Evolutionary conservation across 2,329 filamentous ascomycete genomes (phyloP).

Genomic region (Fusarium transvaalense): DNA sequence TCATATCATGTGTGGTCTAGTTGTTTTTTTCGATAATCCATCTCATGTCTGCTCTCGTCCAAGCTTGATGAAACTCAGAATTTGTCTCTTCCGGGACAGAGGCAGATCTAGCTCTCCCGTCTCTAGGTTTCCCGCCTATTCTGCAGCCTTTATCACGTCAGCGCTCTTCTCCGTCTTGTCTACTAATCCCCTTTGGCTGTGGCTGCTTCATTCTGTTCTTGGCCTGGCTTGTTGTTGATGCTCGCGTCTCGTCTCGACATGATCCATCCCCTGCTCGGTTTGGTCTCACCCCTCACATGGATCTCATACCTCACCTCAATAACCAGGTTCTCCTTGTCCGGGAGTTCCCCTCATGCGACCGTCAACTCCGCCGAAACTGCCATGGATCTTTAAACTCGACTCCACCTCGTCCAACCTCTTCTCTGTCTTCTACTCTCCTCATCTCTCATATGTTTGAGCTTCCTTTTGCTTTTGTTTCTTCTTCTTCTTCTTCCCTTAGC

Average conservation of each 20-base stretch:
- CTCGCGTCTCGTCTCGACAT: constrained; percentile 34
- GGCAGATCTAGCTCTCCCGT: constrained; percentile 16
- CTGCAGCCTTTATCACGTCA: constrained; percentile 10
- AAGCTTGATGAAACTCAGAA: constrained; percentile 35
- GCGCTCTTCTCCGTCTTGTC: constrained; percentile 11
- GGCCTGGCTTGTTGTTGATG: constrained; percentile 28
- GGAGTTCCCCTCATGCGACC: constrained; percentile 41
- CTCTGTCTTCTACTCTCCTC: constrained; percentile 29
- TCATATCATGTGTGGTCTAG: constrained; percentile 39
- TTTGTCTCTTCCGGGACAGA: constrained; percentile 31
- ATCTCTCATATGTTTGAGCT: constrained; percentile 31
- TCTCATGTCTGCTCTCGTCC: constrained; percentile 10
- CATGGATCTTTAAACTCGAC: constrained; percentile 48
- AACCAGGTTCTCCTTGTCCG: constrained; percentile 39
- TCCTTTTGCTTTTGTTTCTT: constrained; percentile 12
- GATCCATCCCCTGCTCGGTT: constrained; percentile 30
- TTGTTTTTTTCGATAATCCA: constrained; percentile 9
- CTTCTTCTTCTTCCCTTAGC: neutral
- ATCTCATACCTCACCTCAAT: constrained; percentile 40
- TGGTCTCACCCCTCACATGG: constrained; percentile 44
- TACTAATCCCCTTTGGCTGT: constrained; percentile 26
- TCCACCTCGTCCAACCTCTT: constrained; percentile 47
- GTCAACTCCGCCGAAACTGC: constrained; percentile 40
- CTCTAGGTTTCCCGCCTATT: constrained; percentile 11
- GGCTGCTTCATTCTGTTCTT: constrained; percentile 33